Base-by-base conservation (phyloP, 345 rosid genomes). In the Lumnitzera racemosa region DNA sequence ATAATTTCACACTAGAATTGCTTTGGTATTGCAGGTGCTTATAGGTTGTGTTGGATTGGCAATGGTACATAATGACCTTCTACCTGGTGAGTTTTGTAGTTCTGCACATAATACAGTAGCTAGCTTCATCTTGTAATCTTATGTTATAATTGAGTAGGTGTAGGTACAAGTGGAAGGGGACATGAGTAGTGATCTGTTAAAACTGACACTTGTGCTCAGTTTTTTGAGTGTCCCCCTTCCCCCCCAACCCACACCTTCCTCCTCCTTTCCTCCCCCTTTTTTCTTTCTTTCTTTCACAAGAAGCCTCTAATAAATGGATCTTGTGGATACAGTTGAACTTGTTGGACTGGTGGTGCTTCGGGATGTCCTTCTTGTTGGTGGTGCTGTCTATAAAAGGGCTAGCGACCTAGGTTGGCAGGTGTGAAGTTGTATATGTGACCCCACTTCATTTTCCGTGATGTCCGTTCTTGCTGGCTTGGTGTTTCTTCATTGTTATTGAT, bases 31-130 rank as follows among this genome's bases (percentile, higher is more conserved):
- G 49, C 76, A 94, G 99, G 91, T 94, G 72, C 96, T 94, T 71
- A 83, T 94, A 10, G 95, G 96, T 46, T 72, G 88, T 70, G 99
- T 94, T 47, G 90, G 91, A 25, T 17, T 94, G 76, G 89, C 95
- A 14, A 90, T 90, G 99, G 90, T 88, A 29, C 84, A 86, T 56
- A 75, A 68, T 72, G 87, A 77, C 75, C 95, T 94, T 61, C 65
- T 94, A 66, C 96, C 91, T 49, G 63, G 99, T 90, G 70, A 80
- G 99, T 80, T 24, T 27, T 66, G 58, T 62, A 4, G 11, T 53
- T 58, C 24, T 58, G 13, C 63, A 10, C 29, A 12, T 36, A 36
- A 9, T 36, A 5, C 5, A 5, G 1, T 36, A 36, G 43, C 7
- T 2, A 36, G 43, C 43, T 36, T 36, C 9, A 47, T 53, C 5